Base-by-base conservation (phyloP, 2,329 filamentous ascomycete genomes). In the Exophiala aquamarina region DNA sequence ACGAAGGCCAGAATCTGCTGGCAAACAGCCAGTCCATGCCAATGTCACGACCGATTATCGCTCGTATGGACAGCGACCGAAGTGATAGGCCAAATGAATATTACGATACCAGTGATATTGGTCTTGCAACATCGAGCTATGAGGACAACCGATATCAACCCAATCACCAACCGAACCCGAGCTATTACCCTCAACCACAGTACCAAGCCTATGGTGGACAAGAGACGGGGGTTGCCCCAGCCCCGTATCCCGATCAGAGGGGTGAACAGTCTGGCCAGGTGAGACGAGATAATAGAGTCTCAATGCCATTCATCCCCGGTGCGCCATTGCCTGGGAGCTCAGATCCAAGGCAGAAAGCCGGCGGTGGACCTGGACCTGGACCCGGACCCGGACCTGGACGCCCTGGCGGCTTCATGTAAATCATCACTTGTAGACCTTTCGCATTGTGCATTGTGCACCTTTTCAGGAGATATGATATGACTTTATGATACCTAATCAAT, bases 1-100 rank as follows among this genome's bases (percentile, higher is more conserved):
- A 69, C 31, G 69, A 72, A 52, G 68, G 63, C 23, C 60, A 64
- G 19, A 61, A 66, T 6, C 63, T 72, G 14, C 62, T 72, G 5
- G 60, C 65, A 3, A 59, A 70, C 48, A 63, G 67, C 8, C 69
- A 70, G 54, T 54, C 63, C 2, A 68, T 67, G 21, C 66, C 67
- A 10, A 54, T 58, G 3, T 52, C 58, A 17, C 36, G 34, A 15
- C 39, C 47, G 2, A 28, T 19, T 14, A 37, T 45, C n/a, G 33
- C 23, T 4, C 37, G 36, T 11, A 20, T 19, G 21, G 41, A 37
- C 21, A 54, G 26, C 14, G 47, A 42, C 21, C 17, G 17, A 19
- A 44, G 38, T 17, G 34, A 39, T 28, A 28, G 8, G 13, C 42
- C 32, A 5, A 32, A 36, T 20, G 23, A 36, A 4, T 45, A 52